Base-by-base conservation (phyloP, 2,329 filamentous ascomycete species). In the Claviceps africana region DNA sequence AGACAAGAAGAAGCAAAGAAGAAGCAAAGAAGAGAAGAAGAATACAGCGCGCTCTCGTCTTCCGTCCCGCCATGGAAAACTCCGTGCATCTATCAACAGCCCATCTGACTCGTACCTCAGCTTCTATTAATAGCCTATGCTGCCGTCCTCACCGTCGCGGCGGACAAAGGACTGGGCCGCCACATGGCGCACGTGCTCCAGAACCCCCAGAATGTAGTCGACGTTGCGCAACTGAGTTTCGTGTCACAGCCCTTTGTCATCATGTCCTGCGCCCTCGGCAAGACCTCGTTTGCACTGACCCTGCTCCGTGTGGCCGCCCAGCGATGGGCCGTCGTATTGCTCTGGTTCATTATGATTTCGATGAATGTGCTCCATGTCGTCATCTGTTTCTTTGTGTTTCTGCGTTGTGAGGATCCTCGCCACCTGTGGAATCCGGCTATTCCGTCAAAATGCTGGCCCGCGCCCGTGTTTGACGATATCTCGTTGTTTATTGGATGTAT, bases 191-290 rank as follows among this genome's bases (percentile, higher is more conserved):
- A 52, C 19, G 42, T 54, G 3, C 15, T 37, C 15, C 50, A 50
- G 33, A 44, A 52, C 35, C 47, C 53, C 2, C 42, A 52, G 28
- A 37, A 50, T 25, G 43, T 39, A 22, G 22, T 52, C 6, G 53
- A 54, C 25, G 50, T 54, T 25, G 50, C 43, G 3, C 21, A 52
- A 17, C 47, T 54, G 10, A 50, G 53, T 21, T 54, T 54, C n/a
- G 47, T 52, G 17, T 52, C 53, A 21, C 53, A 54, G 17, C 53
- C 50, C 19, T 17, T 54, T 6, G 50, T 54, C 21, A n/a, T 52
- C 37, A 52, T 54, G 53, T 54, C 53, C 10, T 54, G 53, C 37
- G 53, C 47, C 21, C 46, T 54, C 21, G 53, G 53, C 19, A 54
- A 54, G 43, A 54, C 53, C 1, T 52, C 40, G 6, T 54, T 54